Percentiles rank a stretch among this genome's conserved stretches.
Conservation (phyloP, 2,329 filamentous ascomycete species). For the Emergomyces pasteurianus region DNA sequence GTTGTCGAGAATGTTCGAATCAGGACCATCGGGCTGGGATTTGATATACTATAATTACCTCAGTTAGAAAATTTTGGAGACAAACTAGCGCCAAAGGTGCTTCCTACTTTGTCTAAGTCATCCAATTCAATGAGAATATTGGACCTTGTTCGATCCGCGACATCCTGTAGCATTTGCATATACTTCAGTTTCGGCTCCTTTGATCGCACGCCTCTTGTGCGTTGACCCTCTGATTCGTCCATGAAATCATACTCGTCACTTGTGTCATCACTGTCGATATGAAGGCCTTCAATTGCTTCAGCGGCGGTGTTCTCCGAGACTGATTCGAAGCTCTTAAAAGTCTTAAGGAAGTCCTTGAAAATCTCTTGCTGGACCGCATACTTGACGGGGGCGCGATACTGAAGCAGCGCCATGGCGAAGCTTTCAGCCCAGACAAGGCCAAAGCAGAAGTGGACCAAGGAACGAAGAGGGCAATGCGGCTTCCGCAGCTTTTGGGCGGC, state of each 20-base stretch:
- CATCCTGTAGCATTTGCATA: conserved; percentile 70
- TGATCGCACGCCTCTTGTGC: conserved; percentile 36
- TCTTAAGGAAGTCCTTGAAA: conserved; percentile 76
- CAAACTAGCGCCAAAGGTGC: background rate
- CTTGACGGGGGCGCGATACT: conserved; percentile 66
- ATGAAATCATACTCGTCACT: conserved; percentile 91
- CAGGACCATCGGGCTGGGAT: conserved; percentile 53
- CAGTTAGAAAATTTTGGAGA: background rate
- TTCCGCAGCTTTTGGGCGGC: background rate
- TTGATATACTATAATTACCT: conserved; percentile 55
- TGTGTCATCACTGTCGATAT: conserved; percentile 73
- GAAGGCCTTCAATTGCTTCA: conserved; percentile 71
- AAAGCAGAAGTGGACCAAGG: background rate
- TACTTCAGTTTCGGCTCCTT: conserved; percentile 68
- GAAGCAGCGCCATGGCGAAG: conserved; percentile 68
- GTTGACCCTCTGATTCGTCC: conserved; percentile 56
- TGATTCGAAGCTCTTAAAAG: conserved; percentile 69
- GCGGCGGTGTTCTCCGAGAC: conserved; percentile 43
- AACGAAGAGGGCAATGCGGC: background rate
- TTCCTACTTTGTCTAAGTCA: conserved; percentile 51
- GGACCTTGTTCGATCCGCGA: conserved; percentile 65
- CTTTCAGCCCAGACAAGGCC: background rate
- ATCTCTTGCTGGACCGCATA: conserved; percentile 71
- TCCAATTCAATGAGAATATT: conserved; percentile 82
- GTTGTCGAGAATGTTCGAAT: conserved; percentile 58